phyloP scores from a whole-genome alignment of 2,329 filamentous ascomycete species.

The Alternaria dauci region DNA sequence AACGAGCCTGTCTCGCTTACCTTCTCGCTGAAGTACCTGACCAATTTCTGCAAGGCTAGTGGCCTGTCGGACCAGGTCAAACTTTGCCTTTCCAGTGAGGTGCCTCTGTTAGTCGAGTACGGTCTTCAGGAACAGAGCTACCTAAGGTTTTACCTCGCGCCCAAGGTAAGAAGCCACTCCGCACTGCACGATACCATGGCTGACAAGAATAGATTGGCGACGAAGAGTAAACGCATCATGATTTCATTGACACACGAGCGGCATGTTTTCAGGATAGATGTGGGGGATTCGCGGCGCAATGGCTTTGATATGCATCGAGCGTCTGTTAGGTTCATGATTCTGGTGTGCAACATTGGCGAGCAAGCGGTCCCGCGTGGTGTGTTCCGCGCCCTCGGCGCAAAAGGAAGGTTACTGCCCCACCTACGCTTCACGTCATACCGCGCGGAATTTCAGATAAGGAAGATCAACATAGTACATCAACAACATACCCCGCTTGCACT shows the following conservation, averaged over 20 bases:
- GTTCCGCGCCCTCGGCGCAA: constrained; percentile 31
- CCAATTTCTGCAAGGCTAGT: constrained; percentile 99
- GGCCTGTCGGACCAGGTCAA: constrained; percentile 82
- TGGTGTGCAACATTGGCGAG: constrained; percentile 30
- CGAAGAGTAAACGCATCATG: constrained; percentile 61
- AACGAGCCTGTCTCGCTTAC: constrained; percentile 92
- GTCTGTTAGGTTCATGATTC: constrained; percentile 28
- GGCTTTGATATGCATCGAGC: constrained; percentile 39
- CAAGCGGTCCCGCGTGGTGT: constrained; percentile 23
- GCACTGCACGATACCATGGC: constrained; percentile 19
- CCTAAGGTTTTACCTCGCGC: constrained; percentile 95
- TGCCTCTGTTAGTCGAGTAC: constrained; percentile 96
- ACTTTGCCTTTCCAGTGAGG: constrained; percentile 94
- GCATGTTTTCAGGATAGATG: constrained; percentile 39
- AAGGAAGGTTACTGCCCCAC: constrained; percentile 38
- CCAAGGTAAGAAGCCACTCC: constrained; percentile 73
- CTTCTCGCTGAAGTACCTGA: constrained; percentile 98
- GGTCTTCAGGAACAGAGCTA: constrained; percentile 83
- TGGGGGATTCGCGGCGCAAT: constrained; percentile 35
- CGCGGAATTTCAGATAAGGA: constrained; percentile 45
- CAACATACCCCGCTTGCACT: constrained; percentile 10
- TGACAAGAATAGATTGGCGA: constrained; percentile 71
- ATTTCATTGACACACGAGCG: constrained; percentile 31
- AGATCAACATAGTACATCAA: constrained; percentile 41
- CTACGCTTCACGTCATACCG: constrained; percentile 44